Evolutionary conservation across 192 early-diverging fungal species (phyloP).

Genomic region (Podila epigama): DNA sequence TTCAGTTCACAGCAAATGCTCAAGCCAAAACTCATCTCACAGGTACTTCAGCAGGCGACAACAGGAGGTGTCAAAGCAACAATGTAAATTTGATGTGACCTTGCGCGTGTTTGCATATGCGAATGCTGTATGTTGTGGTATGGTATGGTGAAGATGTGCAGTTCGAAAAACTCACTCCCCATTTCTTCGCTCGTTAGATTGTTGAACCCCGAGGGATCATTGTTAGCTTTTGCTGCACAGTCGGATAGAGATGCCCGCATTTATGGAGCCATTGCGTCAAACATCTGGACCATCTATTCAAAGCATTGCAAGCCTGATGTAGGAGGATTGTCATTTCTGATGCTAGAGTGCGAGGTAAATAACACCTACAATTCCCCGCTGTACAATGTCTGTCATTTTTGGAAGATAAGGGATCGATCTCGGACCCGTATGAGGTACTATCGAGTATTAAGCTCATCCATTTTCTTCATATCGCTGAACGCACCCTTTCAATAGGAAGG

Average conservation of each 20-base stretch:
- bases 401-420: background rate
- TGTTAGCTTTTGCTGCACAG: slow-evolving; percentile 62
- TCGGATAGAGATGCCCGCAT: slow-evolving; percentile 60
- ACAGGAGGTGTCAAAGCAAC: slow-evolving; percentile 61
- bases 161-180: too few relatives aligned
- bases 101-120: background rate
- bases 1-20: too few relatives aligned
- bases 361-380: background rate
- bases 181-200: slow-evolving; percentile 42
- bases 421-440: too few relatives aligned
- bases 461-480: background rate
- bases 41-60: slow-evolving; percentile 63
- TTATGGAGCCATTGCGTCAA: slow-evolving; percentile 66
- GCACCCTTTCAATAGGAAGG: slow-evolving; percentile 46
- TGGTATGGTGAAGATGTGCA: too few relatives aligned
- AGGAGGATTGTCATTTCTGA: slow-evolving; percentile 48
- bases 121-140: background rate
- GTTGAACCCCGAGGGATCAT: slow-evolving; percentile 63
- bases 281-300: slow-evolving; percentile 65
- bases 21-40: slow-evolving; percentile 68
- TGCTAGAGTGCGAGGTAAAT: slow-evolving; percentile 58
- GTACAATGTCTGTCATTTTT: background rate
- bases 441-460: background rate
- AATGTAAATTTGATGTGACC: too few relatives aligned
- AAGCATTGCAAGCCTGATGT: slow-evolving; percentile 49